Evolutionary conservation across 768 basidiomycete genomes (phyloP), one percentile per base, ranked within the genome.

Genomic region (Tylopilus vinaceipallidus): DNA sequence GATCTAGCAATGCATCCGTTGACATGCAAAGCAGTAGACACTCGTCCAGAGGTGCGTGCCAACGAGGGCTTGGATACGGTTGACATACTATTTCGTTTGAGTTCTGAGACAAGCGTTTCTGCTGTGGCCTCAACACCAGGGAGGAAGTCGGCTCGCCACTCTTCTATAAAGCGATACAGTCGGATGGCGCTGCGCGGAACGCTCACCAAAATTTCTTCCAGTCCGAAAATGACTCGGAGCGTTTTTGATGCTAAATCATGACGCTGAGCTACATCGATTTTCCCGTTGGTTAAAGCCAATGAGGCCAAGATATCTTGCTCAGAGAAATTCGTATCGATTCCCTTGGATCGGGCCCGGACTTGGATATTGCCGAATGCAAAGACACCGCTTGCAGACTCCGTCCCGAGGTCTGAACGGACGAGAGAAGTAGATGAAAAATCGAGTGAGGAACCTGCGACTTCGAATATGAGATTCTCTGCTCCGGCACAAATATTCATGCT

Each of bases 101-200:
- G 65, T 59, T 91, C 90, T 4, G 81, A 76, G 14, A 91, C 66
- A 33, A 91, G 69, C 3, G 77, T 78, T 50, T 82, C 79, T 26
- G 87, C 61, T 23, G 85, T 82, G 13, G 79, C 76, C 58, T 91
- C 83, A 33, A 91, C 77, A 5, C 77, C 84, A 16, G 91, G 84
- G 26, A 92, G 73, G 58, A 86, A 91, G 57, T 91, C 86, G 5
- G 79, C 79, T 58, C 81, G 74, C 92, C 92, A 94, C 59, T 91
- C 86, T 58, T 91, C 86, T 22, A 86, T 65, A 59, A 91, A 92
- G 32, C 77, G 81, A 64, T 89, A 89, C 4, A 91, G 72, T 14
- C 85, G 81, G 26, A 93, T 74, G 24, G 86, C 90, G 56, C 90
- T 93, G 22, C 90, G 84, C 4, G 91, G 91, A 20, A 93, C 82